A percentile compares a stretch with the other conserved stretches of the same genome.
phyloP scores from a whole-genome alignment of 108 stramenopile species.

The Conticribra weissflogii region DNA sequence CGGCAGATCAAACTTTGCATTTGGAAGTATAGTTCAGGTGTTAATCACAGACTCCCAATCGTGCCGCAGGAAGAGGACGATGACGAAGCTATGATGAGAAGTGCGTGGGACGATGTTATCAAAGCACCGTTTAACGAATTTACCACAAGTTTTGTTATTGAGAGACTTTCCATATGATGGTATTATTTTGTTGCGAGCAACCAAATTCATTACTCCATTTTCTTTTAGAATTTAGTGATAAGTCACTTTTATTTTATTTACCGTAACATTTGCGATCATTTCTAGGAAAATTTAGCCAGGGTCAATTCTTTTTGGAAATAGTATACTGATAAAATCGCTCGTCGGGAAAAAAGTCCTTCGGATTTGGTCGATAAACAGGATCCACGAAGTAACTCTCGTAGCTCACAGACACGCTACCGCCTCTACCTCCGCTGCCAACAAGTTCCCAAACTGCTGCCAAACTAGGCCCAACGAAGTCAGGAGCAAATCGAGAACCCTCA shows the following conservation, averaged over 20 bases:
- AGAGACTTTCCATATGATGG: constrained; percentile 15
- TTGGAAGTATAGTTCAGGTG: constrained; percentile 81
- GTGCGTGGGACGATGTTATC: constrained; percentile 43
- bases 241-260: no score
- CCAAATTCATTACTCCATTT: no score
- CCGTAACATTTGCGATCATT: no score
- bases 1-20: constrained; percentile 62
- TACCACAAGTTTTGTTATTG: constrained; percentile 42
- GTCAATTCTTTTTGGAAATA: constrained; percentile 27
- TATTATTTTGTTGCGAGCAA: neutral
- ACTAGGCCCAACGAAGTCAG: constrained; percentile 79
- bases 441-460: constrained; percentile 78
- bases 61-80: constrained; percentile 1
- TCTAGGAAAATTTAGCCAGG: no score
- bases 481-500: constrained; percentile 79
- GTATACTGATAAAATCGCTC: constrained; percentile 81
- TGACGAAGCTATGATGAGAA: constrained; percentile 21
- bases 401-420: constrained; percentile 30
- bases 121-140: constrained; percentile 34
- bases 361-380: constrained; percentile 85
- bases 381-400: constrained; percentile 88
- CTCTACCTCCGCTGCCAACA: constrained; percentile 17
- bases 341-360: constrained; percentile 88
- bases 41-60: constrained; percentile 62
- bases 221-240: no score